Evolutionary conservation across 2,329 filamentous ascomycete genomes (phyloP), one percentile per base, ranked within the genome.

Genomic region (Hymenoscyphus infarciens): DNA sequence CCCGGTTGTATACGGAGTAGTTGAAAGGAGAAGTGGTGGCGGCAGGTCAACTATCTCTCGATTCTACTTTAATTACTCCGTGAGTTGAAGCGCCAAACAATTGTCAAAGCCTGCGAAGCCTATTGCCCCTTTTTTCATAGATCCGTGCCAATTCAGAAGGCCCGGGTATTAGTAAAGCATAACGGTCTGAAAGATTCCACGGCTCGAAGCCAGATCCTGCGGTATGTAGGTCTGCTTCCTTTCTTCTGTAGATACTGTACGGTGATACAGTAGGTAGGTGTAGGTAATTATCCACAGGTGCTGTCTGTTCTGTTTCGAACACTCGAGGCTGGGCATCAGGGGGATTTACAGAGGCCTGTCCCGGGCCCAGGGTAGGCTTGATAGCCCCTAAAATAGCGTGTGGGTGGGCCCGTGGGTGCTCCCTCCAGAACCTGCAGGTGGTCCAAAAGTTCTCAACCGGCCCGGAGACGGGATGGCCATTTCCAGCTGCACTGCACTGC

Each of bases 401-500:
- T 52, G 45, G 45, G 45, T 22, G 45, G 45, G 45, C 45, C 45
- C 25, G 45, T 22, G 1, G 19, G 45, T 52, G 45, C 45, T 11
- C 31, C 31, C 31, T 11, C n/a, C 16, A 19, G 31, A 22, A 57
- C 31, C 31, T 22, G n/a, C n/a, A n/a, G n/a, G n/a, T n/a, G 27
- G 31, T 57, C 55, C 16, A 11, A 22, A 57, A 39, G 45, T 52
- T 52, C 45, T 38, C 55, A 57, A 27, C 55, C 22, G 45, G 19
- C 25, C 55, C 22, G 45, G 19, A 49, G 42, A 39, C 35, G 33
- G 38, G 56, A 57, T 39, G n/a, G 56, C 11, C 33, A 39, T 53
- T 38, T 35, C 15, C 35, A 60, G 45, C 63, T 66, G 64, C 29
- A 31, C 29, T 31, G 25, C 25, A 27, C 25, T 27, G 29, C 63